These are phyloP conservation scores for Endogone sp. DNA, from an alignment of 192 early-diverging fungal species.

Conservation along the genomic window DNA sequence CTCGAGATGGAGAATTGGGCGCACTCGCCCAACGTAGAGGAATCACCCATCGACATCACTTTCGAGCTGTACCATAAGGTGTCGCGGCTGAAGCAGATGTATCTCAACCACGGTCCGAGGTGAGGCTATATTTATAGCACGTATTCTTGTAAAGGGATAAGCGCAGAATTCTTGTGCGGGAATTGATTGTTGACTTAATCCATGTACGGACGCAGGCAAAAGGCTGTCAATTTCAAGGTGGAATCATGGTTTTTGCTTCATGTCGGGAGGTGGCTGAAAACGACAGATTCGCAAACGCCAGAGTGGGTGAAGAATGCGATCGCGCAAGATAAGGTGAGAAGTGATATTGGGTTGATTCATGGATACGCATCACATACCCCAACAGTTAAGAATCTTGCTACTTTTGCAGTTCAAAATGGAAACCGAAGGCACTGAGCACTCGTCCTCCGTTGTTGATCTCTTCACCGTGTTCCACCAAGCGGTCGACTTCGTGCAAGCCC, in stretches of 20 bases:
- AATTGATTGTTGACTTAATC: not conserved
- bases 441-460: conserved; percentile 74
- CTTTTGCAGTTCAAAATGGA: conserved; percentile 51
- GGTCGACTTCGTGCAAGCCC: conserved; percentile 61
- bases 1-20: conserved; percentile 55
- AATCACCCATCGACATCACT: conserved; percentile 37
- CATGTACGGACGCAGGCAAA: conserved; percentile 12
- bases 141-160: not conserved
- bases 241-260: conserved; percentile 68
- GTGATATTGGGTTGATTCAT: not conserved
- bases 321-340: conserved; percentile 56
- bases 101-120: conserved; percentile 42
- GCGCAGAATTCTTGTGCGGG: too few species aligned
- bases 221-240: conserved; percentile 53
- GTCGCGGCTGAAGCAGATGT: conserved; percentile 38
- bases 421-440: conserved; percentile 51
- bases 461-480: conserved; percentile 77
- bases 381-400: not conserved
- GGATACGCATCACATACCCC: too few species aligned
- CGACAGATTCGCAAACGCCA: conserved; percentile 55
- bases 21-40: conserved; percentile 35
- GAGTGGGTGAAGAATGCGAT: conserved; percentile 71
- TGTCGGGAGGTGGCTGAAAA: conserved; percentile 62
- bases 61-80: conserved; percentile 57
- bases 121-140: conserved; percentile 10